Percentiles rank a stretch among this genome's conserved stretches.
phyloP scores from a whole-genome alignment of 148 eudicot species.

The Beta vulgaris region DNA sequence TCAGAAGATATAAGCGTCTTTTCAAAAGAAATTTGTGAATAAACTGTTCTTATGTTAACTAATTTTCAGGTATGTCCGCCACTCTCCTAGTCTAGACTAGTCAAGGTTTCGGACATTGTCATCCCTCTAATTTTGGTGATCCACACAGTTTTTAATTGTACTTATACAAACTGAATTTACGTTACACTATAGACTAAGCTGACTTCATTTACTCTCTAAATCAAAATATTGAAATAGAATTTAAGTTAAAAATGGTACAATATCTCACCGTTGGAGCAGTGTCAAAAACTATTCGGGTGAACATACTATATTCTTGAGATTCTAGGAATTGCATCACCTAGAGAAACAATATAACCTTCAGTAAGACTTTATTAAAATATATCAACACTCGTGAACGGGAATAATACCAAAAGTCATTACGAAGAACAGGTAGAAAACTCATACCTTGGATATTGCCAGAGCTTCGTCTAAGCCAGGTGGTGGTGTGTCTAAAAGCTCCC shows the following conservation, averaged over 20 bases:
- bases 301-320: slow-evolving; percentile 71
- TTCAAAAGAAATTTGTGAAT: background rate
- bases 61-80: background rate
- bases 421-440: background rate
- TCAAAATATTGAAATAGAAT: no score
- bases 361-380: background rate
- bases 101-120: background rate
- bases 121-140: background rate
- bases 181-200: background rate
- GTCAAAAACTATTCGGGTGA: slow-evolving; percentile 88
- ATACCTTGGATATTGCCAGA: slow-evolving; percentile 86
- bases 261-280: slow-evolving; percentile 90
- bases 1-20: background rate
- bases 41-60: background rate
- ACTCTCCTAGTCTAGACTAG: background rate
- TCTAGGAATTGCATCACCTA: slow-evolving; percentile 98
- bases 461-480: slow-evolving; percentile 99
- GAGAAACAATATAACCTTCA: background rate
- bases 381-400: background rate
- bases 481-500: slow-evolving; percentile 94
- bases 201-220: background rate
- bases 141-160: background rate
- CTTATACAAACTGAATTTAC: background rate
- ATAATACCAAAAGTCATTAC: background rate
- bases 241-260: background rate